Base-by-base conservation (phyloP, 2,329 filamentous ascomycete species). In the Aspergillus aculeatus region DNA sequence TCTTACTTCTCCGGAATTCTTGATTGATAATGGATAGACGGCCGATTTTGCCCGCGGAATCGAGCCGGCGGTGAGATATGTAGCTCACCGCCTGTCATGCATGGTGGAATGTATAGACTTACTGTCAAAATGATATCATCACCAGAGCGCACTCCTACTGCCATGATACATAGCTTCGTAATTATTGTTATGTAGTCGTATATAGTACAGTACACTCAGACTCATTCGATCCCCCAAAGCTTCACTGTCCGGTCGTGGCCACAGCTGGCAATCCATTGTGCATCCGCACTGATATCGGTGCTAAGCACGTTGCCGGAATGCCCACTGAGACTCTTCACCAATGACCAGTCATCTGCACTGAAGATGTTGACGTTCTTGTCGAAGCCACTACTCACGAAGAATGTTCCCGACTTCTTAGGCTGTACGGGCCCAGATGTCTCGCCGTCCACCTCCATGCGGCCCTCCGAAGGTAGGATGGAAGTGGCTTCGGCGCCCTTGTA, bases 321-420 rank as follows among this genome's bases (percentile, higher is more conserved):
- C 0, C 93, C 95, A 68, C 89, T 91, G 60, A 99, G 80, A 16
- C 88, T 91, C 77, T 96, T 96, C 62, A 93, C 87, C 60, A 96
- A 78, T 1, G 90, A 89, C 93, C 95, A 99, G 77, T 99, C 94
- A 73, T 99, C 95, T 2, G 92, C 92, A 6, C 92, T 96, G 77
- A 96, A 98, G 66, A 99, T 84, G 73, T 97, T 96, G 77, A 99
- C 89, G 68, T 92, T 94, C 74, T 90, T 92, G 78, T 99, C 95
- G 71, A 98, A 98, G 0, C 95, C 95, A 67, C 89, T 87, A 3
- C 88, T 92, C 3, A 97, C 89, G 66, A 99, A 89, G 76, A 97
- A 97, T 0, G 93, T 96, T 50, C 93, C 91, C 0, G 91, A 89
- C 72, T 92, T 96, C 78, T 92, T 94, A 11, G 93, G 93, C 50